Evolutionary conservation across 306 rosid genomes (phyloP).

Genomic region (Begonia loranthoides): DNA sequence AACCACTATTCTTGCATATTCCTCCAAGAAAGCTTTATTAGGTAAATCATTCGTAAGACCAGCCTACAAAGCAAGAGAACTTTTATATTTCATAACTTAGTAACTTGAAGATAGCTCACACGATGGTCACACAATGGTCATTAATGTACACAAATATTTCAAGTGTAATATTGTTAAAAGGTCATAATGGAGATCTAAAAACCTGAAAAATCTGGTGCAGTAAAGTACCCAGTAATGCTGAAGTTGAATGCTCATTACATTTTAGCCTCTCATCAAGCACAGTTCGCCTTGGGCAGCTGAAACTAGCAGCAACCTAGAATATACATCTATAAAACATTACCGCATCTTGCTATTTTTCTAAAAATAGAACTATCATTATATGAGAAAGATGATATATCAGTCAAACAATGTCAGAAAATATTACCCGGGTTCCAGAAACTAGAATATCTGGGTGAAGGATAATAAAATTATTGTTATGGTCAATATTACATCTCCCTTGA

Average conservation of each 20-base stretch:
- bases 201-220: slow-evolving; percentile 94
- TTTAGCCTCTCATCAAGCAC: slow-evolving; percentile 86
- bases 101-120: background rate
- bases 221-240: slow-evolving; percentile 76
- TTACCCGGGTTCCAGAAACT: slow-evolving; percentile 87
- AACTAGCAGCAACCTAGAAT: slow-evolving; percentile 70
- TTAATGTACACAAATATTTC: slow-evolving; percentile 10
- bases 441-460: slow-evolving; percentile 72
- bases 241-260: slow-evolving; percentile 50
- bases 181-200: slow-evolving; percentile 11
- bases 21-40: slow-evolving; percentile 45
- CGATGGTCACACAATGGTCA: slow-evolving; percentile 2
- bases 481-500: slow-evolving; percentile 55
- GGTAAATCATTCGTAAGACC: slow-evolving; percentile 56
- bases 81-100: background rate
- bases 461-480: slow-evolving; percentile 51
- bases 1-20: slow-evolving; percentile 42
- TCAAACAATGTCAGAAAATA: background rate
- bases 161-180: slow-evolving; percentile 1
- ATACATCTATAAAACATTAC: background rate
- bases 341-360: background rate
- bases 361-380: background rate
- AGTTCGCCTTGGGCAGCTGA: slow-evolving; percentile 71
- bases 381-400: slow-evolving; percentile 2
- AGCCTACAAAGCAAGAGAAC: slow-evolving; percentile 37